Conservation (phyloP, 768 basidiomycete genomes). For the Kondoa subrosea region DNA sequence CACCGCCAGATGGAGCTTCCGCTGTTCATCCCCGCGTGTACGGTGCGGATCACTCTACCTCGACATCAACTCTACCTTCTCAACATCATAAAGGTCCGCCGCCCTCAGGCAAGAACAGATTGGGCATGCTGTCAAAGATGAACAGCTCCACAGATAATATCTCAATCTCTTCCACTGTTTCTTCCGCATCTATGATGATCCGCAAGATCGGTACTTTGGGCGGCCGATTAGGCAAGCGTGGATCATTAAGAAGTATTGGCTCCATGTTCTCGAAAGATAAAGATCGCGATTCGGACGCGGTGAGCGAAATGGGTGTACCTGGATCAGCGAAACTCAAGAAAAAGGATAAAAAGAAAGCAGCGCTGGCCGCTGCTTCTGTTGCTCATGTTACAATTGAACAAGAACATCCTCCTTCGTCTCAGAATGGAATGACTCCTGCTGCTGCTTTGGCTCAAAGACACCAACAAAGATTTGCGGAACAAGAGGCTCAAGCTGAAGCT, state of each 20-base stretch:
- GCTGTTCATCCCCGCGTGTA: background rate
- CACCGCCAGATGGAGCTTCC: constrained; percentile 16
- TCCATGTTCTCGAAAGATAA: constrained; percentile 72
- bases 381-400: constrained; percentile 72
- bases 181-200: constrained; percentile 88
- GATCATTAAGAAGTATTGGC: constrained; percentile 77
- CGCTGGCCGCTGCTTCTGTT: constrained; percentile 51
- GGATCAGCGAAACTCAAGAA: constrained; percentile 22
- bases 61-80: background rate
- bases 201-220: constrained; percentile 80
- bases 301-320: constrained; percentile 13
- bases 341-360: constrained; percentile 46
- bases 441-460: constrained; percentile 36
- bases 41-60: background rate
- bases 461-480: constrained; percentile 29
- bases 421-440: constrained; percentile 45
- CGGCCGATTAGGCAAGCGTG: constrained; percentile 60
- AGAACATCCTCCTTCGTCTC: constrained; percentile 40
- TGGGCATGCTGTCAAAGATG: constrained; percentile 62
- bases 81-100: background rate
- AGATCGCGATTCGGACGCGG: constrained; percentile 37
- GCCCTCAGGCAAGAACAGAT: background rate
- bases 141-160: constrained; percentile 89
- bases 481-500: constrained; percentile 23
- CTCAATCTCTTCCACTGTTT: constrained; percentile 82